phyloP scores from a whole-genome alignment of 352 stramenopile species.

The Pythium rhizo-oryzae region DNA sequence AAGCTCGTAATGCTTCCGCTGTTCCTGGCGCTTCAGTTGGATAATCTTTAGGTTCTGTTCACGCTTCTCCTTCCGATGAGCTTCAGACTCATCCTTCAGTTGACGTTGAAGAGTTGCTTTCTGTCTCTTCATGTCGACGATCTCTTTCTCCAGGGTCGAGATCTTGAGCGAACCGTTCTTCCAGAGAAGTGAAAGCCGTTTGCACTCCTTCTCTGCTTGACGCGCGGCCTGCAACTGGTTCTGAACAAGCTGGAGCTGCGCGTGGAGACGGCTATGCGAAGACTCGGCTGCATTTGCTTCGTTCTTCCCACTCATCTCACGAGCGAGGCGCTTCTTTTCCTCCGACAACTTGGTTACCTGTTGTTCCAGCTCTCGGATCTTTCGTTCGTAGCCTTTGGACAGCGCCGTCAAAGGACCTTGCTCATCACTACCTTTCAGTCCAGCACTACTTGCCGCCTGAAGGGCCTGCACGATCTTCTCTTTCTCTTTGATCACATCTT shows the following conservation, averaged over 20 bases:
- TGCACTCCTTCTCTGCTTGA: conserved; percentile 44
- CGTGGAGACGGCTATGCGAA: conserved; percentile 20
- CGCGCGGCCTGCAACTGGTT: conserved; percentile 39
- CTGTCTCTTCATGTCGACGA: conserved; percentile 53
- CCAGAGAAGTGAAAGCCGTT: conserved; percentile 34
- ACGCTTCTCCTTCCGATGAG: conserved; percentile 47
- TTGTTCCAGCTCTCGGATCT: conserved; percentile 41
- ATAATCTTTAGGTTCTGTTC: conserved; percentile 49
- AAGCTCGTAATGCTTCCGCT: conserved; percentile 56
- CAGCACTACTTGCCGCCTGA: conserved; percentile 1
- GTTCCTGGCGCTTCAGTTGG: conserved; percentile 59
- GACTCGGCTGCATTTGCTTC: conserved; percentile 3
- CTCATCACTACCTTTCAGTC: neutral
- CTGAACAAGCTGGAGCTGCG: conserved; percentile 33
- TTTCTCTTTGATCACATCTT: conserved; percentile 54
- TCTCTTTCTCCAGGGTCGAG: conserved; percentile 47
- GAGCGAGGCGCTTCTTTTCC: conserved; percentile 36
- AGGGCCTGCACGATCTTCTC: conserved; percentile 48
- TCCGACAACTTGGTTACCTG: conserved; percentile 31
- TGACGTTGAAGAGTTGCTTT: conserved; percentile 43
- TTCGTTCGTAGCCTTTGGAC: conserved; percentile 41
- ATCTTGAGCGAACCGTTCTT: conserved; percentile 52
- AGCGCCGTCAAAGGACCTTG: conserved; percentile 40
- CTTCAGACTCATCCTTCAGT: conserved; percentile 41
- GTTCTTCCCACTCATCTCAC: conserved; percentile 20